Evolutionary conservation across 2,329 filamentous ascomycete genomes (phyloP).

Genomic region (Fusarium chlamydosporum): DNA sequence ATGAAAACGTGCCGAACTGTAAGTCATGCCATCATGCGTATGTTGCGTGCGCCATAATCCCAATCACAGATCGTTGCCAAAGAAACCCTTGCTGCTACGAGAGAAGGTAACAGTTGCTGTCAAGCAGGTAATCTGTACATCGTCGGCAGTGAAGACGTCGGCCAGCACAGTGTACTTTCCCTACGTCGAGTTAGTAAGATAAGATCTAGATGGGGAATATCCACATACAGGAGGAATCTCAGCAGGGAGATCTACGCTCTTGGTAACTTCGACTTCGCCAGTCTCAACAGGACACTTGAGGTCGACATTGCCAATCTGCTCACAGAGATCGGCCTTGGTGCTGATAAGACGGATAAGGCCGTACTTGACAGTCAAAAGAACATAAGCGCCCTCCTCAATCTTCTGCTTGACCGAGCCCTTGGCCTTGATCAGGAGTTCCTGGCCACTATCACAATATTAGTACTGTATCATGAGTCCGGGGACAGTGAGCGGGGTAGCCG

Average conservation of each 20-base stretch:
- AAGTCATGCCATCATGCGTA: conserved; percentile 32
- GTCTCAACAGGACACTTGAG: conserved; percentile 89
- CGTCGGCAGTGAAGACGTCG: conserved; percentile 82
- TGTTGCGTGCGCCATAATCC: conserved; percentile 25
- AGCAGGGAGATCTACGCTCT: conserved; percentile 85
- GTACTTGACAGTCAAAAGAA: conserved; percentile 90
- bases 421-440: conserved; percentile 83
- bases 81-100: conserved; percentile 55
- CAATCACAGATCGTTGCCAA: conserved; percentile 60
- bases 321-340: conserved; percentile 86
- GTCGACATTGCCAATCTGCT: conserved; percentile 89
- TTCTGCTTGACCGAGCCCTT: conserved; percentile 79
- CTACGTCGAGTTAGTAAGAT: conserved; percentile 60
- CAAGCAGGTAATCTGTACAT: conserved; percentile 86
- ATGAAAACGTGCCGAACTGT: conserved; percentile 38
- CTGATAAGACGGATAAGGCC: conserved; percentile 91
- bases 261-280: conserved; percentile 79
- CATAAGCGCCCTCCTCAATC: conserved; percentile 83
- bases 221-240: conserved; percentile 88
- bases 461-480: conserved; percentile 14
- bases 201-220: conserved; percentile 27
- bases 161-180: conserved; percentile 92
- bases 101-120: conserved; percentile 78
- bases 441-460: conserved; percentile 71
- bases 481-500: conserved; percentile 56